phyloP scores from a whole-genome alignment of 1,139 yeast species.

The Candida buenavistaensis region DNA sequence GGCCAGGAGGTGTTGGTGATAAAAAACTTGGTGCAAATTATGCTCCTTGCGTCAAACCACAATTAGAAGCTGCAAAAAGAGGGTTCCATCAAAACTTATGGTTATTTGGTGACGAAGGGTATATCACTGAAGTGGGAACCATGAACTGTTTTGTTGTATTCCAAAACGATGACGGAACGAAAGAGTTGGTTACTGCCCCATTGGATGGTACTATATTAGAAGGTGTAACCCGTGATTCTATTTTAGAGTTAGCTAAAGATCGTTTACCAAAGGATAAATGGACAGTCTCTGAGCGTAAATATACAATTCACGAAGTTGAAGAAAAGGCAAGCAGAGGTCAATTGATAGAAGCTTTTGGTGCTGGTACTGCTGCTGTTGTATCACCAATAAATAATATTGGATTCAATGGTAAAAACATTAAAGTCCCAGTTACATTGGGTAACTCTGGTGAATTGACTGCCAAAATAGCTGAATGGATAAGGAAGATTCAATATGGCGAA shows the following conservation, averaged over 20 bases:
- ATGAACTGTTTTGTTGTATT: conserved; percentile 93
- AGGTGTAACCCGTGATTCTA: conserved; percentile 94
- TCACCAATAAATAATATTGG: conserved; percentile 90
- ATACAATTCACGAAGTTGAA: conserved; percentile 75
- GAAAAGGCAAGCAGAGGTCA: conserved; percentile 77
- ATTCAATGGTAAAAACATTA: conserved; percentile 68
- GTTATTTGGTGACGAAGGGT: conserved; percentile 89
- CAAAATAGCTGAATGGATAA: conserved; percentile 80
- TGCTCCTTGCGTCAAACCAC: conserved; percentile 92
- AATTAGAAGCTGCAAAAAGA: conserved; percentile 77
- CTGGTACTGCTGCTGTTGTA: conserved; percentile 97
- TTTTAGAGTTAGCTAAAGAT: conserved; percentile 72
- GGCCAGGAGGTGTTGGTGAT: conserved; percentile 99
- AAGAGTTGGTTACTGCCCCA: conserved; percentile 94
- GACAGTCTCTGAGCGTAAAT: conserved; percentile 79
- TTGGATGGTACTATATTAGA: conserved; percentile 95
- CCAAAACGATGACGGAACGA: conserved; percentile 65
- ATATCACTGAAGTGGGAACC: conserved; percentile 94
- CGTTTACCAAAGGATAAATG: conserved; percentile 73
- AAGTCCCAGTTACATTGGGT: conserved; percentile 77
- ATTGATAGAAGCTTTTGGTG: conserved; percentile 91
- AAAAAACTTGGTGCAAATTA: conserved; percentile 96
- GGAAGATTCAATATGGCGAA: conserved; percentile 85
- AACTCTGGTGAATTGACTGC: conserved; percentile 83
- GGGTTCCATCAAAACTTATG: conserved; percentile 96